phyloP scores from a whole-genome alignment of 164 flowering plant species.

The Annona squamosa region DNA sequence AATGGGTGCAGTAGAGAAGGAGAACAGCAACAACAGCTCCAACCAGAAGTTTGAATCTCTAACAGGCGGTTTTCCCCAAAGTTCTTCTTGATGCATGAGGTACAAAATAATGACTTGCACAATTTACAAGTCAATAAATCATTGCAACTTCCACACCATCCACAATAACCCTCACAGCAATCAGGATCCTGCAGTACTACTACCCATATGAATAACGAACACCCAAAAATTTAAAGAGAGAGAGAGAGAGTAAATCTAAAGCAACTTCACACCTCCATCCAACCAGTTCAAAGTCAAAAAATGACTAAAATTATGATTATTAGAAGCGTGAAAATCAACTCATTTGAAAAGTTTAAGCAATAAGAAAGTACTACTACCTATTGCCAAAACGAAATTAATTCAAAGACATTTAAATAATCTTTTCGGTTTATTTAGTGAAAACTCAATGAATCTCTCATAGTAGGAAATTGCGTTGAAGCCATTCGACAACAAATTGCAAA shows the following conservation, averaged over 20 bases:
- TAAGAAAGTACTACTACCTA: no score
- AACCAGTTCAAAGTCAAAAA: background rate
- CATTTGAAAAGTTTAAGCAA: no score
- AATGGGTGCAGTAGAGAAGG: conserved; percentile 47
- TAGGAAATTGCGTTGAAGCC: no score
- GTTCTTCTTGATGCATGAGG: conserved; percentile 56
- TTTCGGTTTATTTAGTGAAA: no score
- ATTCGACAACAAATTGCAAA: no score
- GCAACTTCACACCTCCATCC: background rate
- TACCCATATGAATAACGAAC: background rate
- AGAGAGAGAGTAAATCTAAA: background rate
- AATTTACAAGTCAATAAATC: conserved; percentile 60
- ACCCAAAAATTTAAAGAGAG: background rate
- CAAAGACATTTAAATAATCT: no score
- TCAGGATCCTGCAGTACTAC: conserved; percentile 51
- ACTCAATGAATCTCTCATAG: no score
- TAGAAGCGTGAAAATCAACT: background rate
- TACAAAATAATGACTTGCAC: conserved; percentile 60
- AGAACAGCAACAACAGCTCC: conserved; percentile 78
- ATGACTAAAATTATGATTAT: no score
- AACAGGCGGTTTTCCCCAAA: conserved; percentile 48
- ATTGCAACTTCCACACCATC: conserved; percentile 71
- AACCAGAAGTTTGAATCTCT: conserved; percentile 36
- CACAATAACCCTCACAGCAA: conserved; percentile 68
- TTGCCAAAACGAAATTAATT: no score